These are phyloP conservation scores for Parastagonospora nodorum DNA, from an alignment of 2,329 filamentous ascomycete genomes.

Conservation along the genomic window DNA sequence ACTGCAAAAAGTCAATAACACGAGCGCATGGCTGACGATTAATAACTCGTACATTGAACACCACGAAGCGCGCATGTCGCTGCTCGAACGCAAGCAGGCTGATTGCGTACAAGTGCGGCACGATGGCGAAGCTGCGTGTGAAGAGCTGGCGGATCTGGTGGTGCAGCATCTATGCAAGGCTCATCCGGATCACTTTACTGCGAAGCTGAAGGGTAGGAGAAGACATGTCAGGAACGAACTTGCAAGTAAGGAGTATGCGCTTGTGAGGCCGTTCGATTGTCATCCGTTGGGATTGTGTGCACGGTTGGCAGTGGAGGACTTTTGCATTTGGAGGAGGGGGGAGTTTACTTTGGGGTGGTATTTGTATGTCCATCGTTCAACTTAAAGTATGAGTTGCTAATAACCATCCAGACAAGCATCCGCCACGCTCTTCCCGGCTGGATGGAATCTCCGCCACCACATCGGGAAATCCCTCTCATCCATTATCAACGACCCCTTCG, in stretches of 20 bases:
- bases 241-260: constrained; percentile 50
- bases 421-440: constrained; percentile 59
- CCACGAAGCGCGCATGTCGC: constrained; percentile 48
- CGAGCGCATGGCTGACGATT: constrained; percentile 55
- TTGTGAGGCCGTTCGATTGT: constrained; percentile 42
- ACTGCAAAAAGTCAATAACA: constrained; percentile 50
- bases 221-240: constrained; percentile 48
- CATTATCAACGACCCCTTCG: constrained; percentile 52
- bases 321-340: constrained; percentile 54
- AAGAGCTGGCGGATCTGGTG: constrained; percentile 55
- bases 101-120: constrained; percentile 54
- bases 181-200: constrained; percentile 52
- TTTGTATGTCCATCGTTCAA: constrained; percentile 41
- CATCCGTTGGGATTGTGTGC: constrained; percentile 58
- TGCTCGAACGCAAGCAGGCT: constrained; percentile 46
- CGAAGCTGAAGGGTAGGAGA: constrained; percentile 10
- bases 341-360: constrained; percentile 54
- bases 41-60: constrained; percentile 54
- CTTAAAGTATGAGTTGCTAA: not conserved
- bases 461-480: constrained; percentile 56
- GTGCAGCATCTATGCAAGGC: constrained; percentile 49
- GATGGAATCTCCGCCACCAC: constrained; percentile 56
- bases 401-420: constrained; percentile 50
- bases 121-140: constrained; percentile 52
- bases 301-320: constrained; percentile 58